These are phyloP conservation scores for Pythium oligandrum DNA, from an alignment of 352 stramenopile species.

Conservation along the genomic window DNA sequence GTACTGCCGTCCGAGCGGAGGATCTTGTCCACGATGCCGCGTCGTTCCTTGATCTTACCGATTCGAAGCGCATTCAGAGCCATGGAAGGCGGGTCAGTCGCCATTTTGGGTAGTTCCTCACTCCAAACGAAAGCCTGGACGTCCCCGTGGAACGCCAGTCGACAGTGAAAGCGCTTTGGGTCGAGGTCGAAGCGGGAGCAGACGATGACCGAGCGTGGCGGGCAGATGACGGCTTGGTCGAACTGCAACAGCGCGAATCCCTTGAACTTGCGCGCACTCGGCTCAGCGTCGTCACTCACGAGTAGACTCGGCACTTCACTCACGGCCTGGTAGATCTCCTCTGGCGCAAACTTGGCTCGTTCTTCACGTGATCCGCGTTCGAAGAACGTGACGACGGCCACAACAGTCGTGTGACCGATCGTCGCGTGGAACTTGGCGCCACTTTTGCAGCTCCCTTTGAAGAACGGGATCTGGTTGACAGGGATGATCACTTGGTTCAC, in stretches of 20 bases:
- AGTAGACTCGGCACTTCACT: slow-evolving; percentile 19
- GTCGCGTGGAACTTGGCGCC: slow-evolving; percentile 71
- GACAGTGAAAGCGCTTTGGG: slow-evolving; percentile 51
- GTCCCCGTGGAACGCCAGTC: slow-evolving; percentile 65
- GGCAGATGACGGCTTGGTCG: slow-evolving; percentile 58
- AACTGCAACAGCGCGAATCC: slow-evolving; percentile 67
- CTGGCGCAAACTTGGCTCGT: slow-evolving; percentile 28
- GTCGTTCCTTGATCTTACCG: slow-evolving; percentile 56
- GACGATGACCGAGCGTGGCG: slow-evolving; percentile 44
- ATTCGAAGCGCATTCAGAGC: slow-evolving; percentile 36
- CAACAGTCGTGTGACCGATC: slow-evolving; percentile 70
- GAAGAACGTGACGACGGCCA: slow-evolving; percentile 67
- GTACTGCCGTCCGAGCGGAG: slow-evolving; percentile 10
- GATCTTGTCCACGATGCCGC: slow-evolving; percentile 58
- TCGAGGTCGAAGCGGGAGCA: slow-evolving; percentile 74
- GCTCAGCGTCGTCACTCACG: background rate
- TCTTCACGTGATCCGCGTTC: background rate
- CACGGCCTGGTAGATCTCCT: slow-evolving; percentile 43
- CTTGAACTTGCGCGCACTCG: background rate
- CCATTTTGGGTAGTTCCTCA: background rate
- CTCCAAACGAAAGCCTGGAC: slow-evolving; percentile 37
- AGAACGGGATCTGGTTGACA: slow-evolving; percentile 58
- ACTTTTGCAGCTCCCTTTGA: slow-evolving; percentile 44
- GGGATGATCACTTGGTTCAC: slow-evolving; percentile 50
- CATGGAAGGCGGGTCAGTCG: slow-evolving; percentile 1